These are phyloP conservation scores for Plasmodium yoelii DNA, from an alignment of 169 alveolate species.

Conservation along the genomic window DNA sequence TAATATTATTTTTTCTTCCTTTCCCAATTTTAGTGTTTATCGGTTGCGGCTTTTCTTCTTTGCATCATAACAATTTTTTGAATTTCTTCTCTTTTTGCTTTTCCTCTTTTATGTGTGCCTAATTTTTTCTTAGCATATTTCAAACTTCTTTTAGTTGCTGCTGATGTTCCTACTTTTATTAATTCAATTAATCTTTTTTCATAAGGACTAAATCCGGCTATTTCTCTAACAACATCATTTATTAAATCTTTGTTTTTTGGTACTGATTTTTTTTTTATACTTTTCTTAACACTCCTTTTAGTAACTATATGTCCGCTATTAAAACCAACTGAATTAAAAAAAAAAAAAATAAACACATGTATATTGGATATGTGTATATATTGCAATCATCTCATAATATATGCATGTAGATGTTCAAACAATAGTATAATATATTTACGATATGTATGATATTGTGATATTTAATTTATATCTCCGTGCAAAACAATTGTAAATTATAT, in stretches of 20 bases:
- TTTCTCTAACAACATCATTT: constrained; percentile 96
- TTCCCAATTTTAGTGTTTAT: constrained; percentile 29
- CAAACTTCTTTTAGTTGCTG: constrained; percentile 97
- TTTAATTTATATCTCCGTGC: no score
- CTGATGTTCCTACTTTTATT: constrained; percentile 97
- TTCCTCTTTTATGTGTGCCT: constrained; percentile 99
- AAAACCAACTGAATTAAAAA: constrained; percentile 84
- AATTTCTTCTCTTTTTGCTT: constrained; percentile 95
- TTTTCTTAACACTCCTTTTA: constrained; percentile 81
- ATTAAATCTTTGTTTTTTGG: constrained; percentile 93
- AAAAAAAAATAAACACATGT: constrained; percentile 5
- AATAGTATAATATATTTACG: no score
- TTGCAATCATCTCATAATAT: not conserved
- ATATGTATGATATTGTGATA: no score
- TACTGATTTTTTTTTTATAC: constrained; percentile 90
- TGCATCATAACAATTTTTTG: constrained; percentile 91
- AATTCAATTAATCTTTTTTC: constrained; percentile 98
- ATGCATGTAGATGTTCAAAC: not conserved
- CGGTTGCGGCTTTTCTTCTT: constrained; percentile 88
- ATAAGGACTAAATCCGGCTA: constrained; percentile 98
- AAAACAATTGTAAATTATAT: no score
- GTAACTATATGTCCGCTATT: constrained; percentile 89
- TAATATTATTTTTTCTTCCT: not conserved
- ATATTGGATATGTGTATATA: not conserved
- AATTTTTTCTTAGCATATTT: constrained; percentile 98